Evolutionary conservation across 768 basidiomycete species (phyloP), one percentile per base, ranked within the genome.

Genomic region (Neoboletus subvelutipes): DNA sequence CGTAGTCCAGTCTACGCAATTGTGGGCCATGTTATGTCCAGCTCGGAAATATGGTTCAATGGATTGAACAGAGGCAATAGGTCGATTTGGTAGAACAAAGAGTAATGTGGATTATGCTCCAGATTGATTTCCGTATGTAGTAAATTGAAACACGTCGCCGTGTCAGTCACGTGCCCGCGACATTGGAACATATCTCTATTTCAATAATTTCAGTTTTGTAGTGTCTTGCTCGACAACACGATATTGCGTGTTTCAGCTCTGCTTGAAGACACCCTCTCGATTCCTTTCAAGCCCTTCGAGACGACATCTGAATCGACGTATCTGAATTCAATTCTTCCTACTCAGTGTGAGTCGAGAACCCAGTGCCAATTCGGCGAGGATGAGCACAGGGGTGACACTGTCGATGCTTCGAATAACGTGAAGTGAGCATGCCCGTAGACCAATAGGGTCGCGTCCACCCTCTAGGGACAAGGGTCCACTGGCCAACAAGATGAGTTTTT

Each of bases 1-100:
- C 3, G 47, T n/a, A 0, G 58, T 50, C 70, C 70, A 73, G 53
- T 71, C 62, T 5, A 66, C 24, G 56, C 70, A 71, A 18, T 66
- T n/a, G 56, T 71, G 70, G 9, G 45, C 36, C 67, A 68, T 71
- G 39, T 2, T 26, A 9, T 34, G 31, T 18, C 8, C 17, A 45
- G 45, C 22, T 10, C 13, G 26, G 49, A 6, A 41, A 12, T 6
- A 28, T 17, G 49, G 5, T n/a, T 15, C 33, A n/a, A 1, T 34
- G 48, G 20, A 3, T 24, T 24, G 34, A 10, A 6, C 12, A 22
- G 31, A 28, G 31, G n/a, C 18, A 13, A 22, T 10, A 12, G 20
- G 31, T 24, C 17, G 13, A 36, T 10, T 24, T 49, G 48, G 37
- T 24, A 33, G 33, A 48, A 24, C 48, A 24, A 33, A 11, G 13